Percentiles rank a stretch among this genome's conserved stretches.
Conservation (phyloP, 306 rosid species). For the Astragalus membranaceus region DNA sequence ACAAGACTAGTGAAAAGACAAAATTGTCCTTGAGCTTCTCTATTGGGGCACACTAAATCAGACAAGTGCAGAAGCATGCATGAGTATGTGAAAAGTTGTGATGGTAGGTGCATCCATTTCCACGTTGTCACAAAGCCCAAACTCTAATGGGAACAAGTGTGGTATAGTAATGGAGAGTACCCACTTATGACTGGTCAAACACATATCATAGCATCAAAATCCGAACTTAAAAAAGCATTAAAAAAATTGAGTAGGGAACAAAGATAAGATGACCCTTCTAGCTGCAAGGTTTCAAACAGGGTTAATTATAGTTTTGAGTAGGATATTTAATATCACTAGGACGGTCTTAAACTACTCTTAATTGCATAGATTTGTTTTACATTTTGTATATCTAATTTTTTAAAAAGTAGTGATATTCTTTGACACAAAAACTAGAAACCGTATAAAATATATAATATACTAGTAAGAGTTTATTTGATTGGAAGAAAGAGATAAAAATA, state of each 20-base stretch:
- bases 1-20: background rate
- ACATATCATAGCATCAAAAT: slow-evolving; percentile 21
- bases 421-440: too few relatives aligned
- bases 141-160: slow-evolving; percentile 26
- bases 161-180: slow-evolving; percentile 8
- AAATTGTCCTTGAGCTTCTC: background rate
- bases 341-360: too few relatives aligned
- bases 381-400: too few relatives aligned
- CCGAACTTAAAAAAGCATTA: background rate
- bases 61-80: background rate
- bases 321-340: background rate
- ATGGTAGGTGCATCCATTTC: slow-evolving; percentile 25
- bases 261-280: background rate
- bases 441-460: too few relatives aligned
- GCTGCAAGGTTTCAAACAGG: background rate
- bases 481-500: too few relatives aligned
- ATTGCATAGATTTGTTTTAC: too few relatives aligned
- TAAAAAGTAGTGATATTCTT: too few relatives aligned
- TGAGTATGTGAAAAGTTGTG: slow-evolving; percentile 17
- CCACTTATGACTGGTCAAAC: slow-evolving; percentile 37
- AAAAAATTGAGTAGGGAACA: background rate
- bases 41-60: slow-evolving; percentile 14
- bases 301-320: background rate
- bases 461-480: too few relatives aligned
- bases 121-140: slow-evolving; percentile 30